Base-by-base conservation (phyloP, 2,329 filamentous ascomycete species). In the Drechmeria coniospora region DNA sequence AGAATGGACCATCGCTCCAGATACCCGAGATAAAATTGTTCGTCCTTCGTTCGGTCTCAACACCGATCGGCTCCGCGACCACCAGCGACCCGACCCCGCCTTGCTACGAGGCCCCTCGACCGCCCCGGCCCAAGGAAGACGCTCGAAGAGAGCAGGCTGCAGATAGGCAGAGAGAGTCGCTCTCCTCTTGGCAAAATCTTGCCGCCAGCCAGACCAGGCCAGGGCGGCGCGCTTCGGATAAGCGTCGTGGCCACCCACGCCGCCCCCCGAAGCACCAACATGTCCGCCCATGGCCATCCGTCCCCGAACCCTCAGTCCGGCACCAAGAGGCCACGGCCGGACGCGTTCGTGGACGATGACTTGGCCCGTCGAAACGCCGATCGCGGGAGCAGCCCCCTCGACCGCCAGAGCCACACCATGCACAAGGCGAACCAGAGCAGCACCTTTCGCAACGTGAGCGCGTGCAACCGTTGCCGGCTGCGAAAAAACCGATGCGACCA, bases 401-500 rank as follows among this genome's bases (percentile, higher is more conserved):
- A 54, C 14, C 50, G 48, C 15, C 53, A 50, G 21, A 26, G 24
- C 28, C 32, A 33, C 9, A 9, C 26, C 15, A 9, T 10, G 27
- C 45, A 46, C 27, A 71, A 68, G 42, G 50, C 58, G 10, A 64
- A 64, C 8, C 67, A 73, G 49, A 71, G 68, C 49, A 73, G 64
- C 50, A 74, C 64, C 39, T 87, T 87, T 46, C 75, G 80, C 42
- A 87, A 86, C 51, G 87, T 95, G 38, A 92, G 81, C 51, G 87
- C 87, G 31, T 95, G 87, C 56, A 93, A 94, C 58, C 73, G 84
- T 22, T 95, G 87, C 53, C 72, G 87, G 25, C 59, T 92, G 50
- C 72, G 87, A 45, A 95, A 95, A 63, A 95, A 94, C 50, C 69
- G 84, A 29, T 95, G 87, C 55, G 87, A 95, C 54, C 87, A 94